Evolutionary conservation across 352 stramenopile species (phyloP).

Genomic region (Thraustochytrium sp.): DNA sequence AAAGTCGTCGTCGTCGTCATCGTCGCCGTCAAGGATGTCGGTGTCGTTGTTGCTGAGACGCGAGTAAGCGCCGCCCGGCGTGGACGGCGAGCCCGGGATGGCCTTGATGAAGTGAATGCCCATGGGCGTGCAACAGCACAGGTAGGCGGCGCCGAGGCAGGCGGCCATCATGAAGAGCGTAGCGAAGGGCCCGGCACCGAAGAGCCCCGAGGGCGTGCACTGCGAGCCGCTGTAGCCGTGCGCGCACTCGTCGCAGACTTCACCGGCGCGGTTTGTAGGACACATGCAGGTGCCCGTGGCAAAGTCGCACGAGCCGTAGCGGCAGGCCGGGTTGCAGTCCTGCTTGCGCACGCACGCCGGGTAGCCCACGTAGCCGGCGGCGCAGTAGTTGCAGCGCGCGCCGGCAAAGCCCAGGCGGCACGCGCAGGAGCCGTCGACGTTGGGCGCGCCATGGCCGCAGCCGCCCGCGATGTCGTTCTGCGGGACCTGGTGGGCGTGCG

Average conservation of each 20-base stretch:
- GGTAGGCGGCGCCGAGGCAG: neutral
- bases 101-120: neutral
- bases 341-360: neutral
- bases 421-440: neutral
- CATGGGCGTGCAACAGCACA: constrained; percentile 29
- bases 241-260: neutral
- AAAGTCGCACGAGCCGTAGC: constrained; percentile 31
- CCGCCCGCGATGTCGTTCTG: neutral
- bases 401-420: constrained; percentile 16
- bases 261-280: neutral
- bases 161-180: constrained; percentile 5
- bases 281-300: neutral
- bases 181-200: neutral
- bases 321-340: neutral
- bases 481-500: neutral
- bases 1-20: neutral
- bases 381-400: constrained; percentile 14
- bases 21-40: neutral
- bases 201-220: neutral
- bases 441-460: neutral
- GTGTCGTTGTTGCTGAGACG: neutral
- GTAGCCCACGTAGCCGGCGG: constrained; percentile 31
- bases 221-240: neutral
- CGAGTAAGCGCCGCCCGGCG: constrained; percentile 11
- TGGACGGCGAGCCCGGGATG: neutral